Conservation (phyloP, 163 green algal species). For the Coccomyxa subellipsoidea region DNA sequence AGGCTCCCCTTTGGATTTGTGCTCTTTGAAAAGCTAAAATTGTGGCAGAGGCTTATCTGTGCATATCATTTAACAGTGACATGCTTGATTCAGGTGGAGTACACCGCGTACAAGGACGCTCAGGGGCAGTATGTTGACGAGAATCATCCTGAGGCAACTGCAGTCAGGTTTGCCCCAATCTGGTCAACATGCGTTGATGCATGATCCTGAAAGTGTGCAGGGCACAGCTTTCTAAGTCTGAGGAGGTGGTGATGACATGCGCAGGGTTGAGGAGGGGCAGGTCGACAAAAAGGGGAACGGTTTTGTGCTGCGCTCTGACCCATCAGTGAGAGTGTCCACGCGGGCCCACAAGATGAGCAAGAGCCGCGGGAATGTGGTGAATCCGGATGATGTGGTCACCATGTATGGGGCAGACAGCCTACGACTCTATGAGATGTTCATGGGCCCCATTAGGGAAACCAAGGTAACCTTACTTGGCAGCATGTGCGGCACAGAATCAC, state of each 20-base stretch:
- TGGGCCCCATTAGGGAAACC: conserved; percentile 90
- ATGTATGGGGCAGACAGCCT: conserved; percentile 93
- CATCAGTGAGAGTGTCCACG: conserved; percentile 45
- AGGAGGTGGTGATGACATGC: no score
- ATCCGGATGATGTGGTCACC: conserved; percentile 93
- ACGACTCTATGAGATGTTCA: conserved; percentile 99
- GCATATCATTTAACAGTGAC: neutral
- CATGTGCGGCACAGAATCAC: no score
- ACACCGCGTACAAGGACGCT: conserved; percentile 52
- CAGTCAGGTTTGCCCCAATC: conserved; percentile 16
- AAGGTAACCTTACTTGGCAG: conserved; percentile 78
- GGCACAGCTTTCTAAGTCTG: neutral
- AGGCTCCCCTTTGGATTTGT: no score
- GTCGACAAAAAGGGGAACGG: conserved; percentile 65
- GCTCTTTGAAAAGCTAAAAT: no score
- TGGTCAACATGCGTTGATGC: no score
- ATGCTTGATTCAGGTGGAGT: conserved; percentile 59
- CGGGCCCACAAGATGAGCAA: conserved; percentile 99
- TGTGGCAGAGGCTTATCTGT: neutral
- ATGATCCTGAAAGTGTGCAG: no score
- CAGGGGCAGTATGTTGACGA: conserved; percentile 30
- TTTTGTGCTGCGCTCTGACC: conserved; percentile 75
- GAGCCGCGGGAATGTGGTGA: conserved; percentile 94
- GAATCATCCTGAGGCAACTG: conserved; percentile 21
- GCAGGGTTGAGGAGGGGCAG: conserved; percentile 49